These are phyloP conservation scores for Suillus variegatus DNA, from an alignment of 768 basidiomycete genomes.

Conservation along the genomic window DNA sequence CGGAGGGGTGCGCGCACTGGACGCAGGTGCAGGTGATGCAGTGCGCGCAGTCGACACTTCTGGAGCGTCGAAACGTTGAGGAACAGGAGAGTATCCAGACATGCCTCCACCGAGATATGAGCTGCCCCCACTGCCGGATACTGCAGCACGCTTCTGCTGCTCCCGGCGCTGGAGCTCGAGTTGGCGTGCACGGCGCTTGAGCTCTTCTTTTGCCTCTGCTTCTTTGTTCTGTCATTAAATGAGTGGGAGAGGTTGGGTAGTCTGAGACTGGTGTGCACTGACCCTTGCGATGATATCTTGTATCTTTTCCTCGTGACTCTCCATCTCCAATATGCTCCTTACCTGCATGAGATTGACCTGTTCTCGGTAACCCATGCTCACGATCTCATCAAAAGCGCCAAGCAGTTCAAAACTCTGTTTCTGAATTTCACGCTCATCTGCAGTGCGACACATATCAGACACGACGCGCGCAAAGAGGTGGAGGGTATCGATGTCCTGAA, in stretches of 20 bases:
- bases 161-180: constrained; percentile 97
- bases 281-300: constrained; percentile 97
- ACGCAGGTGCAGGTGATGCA: constrained; percentile 44
- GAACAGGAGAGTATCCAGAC: constrained; percentile 70
- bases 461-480: constrained; percentile 94
- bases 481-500: constrained; percentile 97
- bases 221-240: constrained; percentile 80
- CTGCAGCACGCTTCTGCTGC: constrained; percentile 76
- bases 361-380: constrained; percentile 86
- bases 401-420: constrained; percentile 92
- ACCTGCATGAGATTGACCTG: constrained; percentile 80
- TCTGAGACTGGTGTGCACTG: constrained; percentile 27
- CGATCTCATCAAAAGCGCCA: constrained; percentile 95
- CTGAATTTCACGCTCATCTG: constrained; percentile 87
- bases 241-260: background rate
- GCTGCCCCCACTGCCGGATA: constrained; percentile 46
- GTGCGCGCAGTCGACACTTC: constrained; percentile 48
- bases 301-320: constrained; percentile 92
- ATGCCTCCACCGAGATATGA: constrained; percentile 68
- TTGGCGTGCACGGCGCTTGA: constrained; percentile 96
- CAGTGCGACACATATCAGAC: constrained; percentile 84
- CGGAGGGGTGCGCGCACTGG: constrained; percentile 63
- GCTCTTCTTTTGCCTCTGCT: constrained; percentile 97
- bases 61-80: constrained; percentile 68
- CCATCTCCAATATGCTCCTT: constrained; percentile 81